Conservation (phyloP, 2,329 filamentous ascomycete species). For the Ascosphaera acerosa region DNA sequence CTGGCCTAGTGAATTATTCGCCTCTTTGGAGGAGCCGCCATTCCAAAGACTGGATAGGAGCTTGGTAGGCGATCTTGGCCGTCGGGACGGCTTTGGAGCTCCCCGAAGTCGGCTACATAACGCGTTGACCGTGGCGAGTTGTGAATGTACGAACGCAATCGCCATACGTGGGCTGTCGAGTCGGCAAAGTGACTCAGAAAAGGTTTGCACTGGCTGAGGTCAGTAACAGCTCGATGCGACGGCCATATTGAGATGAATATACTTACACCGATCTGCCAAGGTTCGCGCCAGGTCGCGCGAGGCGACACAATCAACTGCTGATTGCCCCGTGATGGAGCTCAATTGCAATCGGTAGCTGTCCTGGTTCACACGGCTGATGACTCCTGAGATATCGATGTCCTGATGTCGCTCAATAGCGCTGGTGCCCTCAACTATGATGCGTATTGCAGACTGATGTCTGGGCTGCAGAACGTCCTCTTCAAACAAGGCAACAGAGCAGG, state of each 20-base stretch:
- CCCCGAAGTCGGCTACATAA: constrained; percentile 37
- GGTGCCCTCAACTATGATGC: constrained; percentile 15
- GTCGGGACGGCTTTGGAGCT: constrained; percentile 31
- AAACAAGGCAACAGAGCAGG: constrained; percentile 23
- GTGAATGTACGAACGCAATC: constrained; percentile 46
- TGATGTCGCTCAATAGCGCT: constrained; percentile 10
- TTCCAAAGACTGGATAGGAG: constrained; percentile 62
- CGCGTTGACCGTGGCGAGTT: constrained; percentile 50
- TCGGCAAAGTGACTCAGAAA: not conserved
- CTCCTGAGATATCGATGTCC: constrained; percentile 12
- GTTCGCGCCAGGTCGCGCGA: constrained; percentile 48
- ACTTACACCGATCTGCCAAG: constrained; percentile 45
- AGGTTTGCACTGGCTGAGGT: not conserved
- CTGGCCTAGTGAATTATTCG: no score
- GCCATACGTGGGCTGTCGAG: constrained; percentile 17
- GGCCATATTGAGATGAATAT: not conserved
- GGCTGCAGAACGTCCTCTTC: constrained; percentile 19
- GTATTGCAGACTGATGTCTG: constrained; percentile 15
- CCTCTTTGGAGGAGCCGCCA: constrained; percentile 23
- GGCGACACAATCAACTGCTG: constrained; percentile 49
- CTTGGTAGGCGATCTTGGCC: constrained; percentile 72
- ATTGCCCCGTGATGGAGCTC: constrained; percentile 40
- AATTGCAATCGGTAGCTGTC: constrained; percentile 31
- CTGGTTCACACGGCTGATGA: constrained; percentile 23
- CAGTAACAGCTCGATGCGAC: not conserved